A percentile compares a stretch with the other conserved stretches of the same genome.
phyloP scores from a whole-genome alignment of 2,329 filamentous ascomycete species.

The Penicillium sp. region DNA sequence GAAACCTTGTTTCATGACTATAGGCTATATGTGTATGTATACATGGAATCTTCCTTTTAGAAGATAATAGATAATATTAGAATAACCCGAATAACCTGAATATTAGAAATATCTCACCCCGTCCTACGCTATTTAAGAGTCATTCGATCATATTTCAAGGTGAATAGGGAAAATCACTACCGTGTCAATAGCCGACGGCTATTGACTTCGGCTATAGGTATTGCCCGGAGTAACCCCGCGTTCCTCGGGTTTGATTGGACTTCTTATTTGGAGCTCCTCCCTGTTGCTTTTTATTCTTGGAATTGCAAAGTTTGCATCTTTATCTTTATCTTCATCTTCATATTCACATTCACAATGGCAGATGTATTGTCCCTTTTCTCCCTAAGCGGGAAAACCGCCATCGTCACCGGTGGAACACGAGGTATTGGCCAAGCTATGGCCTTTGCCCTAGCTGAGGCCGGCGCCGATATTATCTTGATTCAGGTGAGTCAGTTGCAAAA shows the following conservation, averaged over 20 bases:
- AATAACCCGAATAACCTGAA: neutral
- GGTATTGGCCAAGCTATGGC: constrained; percentile 50
- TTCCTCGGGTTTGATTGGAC: neutral
- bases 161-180: neutral
- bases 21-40: no score
- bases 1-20: no score
- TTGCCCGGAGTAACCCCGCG: constrained; percentile 8
- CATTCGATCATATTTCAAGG: neutral
- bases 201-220: constrained; percentile 13
- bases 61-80: neutral
- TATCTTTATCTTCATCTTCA: neutral
- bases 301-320: neutral
- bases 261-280: neutral
- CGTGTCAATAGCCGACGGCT: constrained; percentile 12
- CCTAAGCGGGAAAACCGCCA: constrained; percentile 42
- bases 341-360: constrained; percentile 24
- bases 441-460: constrained; percentile 47
- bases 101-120: neutral
- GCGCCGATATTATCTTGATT: constrained; percentile 46
- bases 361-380: constrained; percentile 38
- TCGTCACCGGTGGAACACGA: constrained; percentile 49
- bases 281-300: neutral
- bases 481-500: constrained; percentile 29
- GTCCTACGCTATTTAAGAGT: neutral
- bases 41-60: neutral